Base-by-base conservation (phyloP, 2,329 filamentous ascomycete species). In the Pseudohalonectria lignicola region DNA sequence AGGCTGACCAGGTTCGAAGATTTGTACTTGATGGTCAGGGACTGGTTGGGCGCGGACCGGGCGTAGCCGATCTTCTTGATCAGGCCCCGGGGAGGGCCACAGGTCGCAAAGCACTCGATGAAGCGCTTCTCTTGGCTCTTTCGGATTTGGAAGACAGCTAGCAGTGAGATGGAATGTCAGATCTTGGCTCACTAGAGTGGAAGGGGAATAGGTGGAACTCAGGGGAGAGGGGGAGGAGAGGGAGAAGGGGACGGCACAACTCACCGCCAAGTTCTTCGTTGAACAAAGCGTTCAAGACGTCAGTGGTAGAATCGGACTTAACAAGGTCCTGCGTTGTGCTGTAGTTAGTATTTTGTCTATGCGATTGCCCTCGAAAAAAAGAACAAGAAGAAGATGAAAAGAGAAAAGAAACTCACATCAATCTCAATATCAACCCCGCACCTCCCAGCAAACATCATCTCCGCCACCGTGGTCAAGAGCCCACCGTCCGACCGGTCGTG, bases 401-500 rank as follows among this genome's bases (percentile, higher is more conserved):
- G 12, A 26, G 12, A 26, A 26, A 26, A 26, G 23, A 26, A 33
- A 33, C 7, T 15, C 18, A 15, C 23, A 26, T 95, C 88, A 41
- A 95, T 67, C 69, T 85, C 82, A 42, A 96, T 69, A 48, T 93
- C 84, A 21, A 86, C 73, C 43, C 90, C 92, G 52, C 85, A 93
- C 40, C 88, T 82, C 20, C 92, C 92, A 23, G 92, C 90, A 56
- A 96, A 96, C 77, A 94, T 93, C 92, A 96, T 96, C 62, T 98
- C 92, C 3, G 80, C 85, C 25, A 96, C 64, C 5, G 90, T 88
- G 1, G 90, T 92, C 54, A 96, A 76, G 9, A 96, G 67, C 52
- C 92, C 92, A 57, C 90, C 92, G 56, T 96, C 90, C 0, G 87
- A 95, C 34, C 84, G 75, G 60, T 96, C 92, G 57, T 96, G 92